Evolutionary conservation across 257 asterid genomes (phyloP).

Genomic region (Gentiana dahurica): DNA sequence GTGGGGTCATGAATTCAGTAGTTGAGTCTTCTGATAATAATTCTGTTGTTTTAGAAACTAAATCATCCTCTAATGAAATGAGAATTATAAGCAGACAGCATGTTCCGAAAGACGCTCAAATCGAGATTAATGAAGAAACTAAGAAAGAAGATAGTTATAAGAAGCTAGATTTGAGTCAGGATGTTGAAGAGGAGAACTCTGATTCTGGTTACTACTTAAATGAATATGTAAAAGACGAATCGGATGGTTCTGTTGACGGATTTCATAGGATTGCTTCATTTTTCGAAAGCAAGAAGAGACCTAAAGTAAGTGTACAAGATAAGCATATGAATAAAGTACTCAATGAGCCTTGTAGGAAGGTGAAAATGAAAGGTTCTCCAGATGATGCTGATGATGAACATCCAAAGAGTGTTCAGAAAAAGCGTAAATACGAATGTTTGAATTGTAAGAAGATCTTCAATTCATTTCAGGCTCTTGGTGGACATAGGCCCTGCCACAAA

Average conservation of each 20-base stretch:
- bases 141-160: constrained; percentile 16
- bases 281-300: constrained; percentile 19
- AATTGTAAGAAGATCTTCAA: constrained; percentile 74
- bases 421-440: constrained; percentile 68
- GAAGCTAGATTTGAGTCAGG: constrained; percentile 24
- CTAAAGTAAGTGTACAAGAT: constrained; percentile 14
- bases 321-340: constrained; percentile 21
- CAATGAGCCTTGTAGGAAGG: constrained; percentile 22
- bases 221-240: constrained; percentile 58
- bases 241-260: constrained; percentile 55
- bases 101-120: constrained; percentile 9
- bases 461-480: constrained; percentile 92
- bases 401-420: constrained; percentile 26
- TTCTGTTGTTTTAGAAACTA: constrained; percentile 66
- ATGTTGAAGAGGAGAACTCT: constrained; percentile 40
- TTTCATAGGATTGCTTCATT: constrained; percentile 15
- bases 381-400: constrained; percentile 24
- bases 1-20: constrained; percentile 52
- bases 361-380: constrained; percentile 17
- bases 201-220: constrained; percentile 90
- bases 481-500: constrained; percentile 91
- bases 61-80: constrained; percentile 66
- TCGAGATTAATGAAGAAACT: constrained; percentile 16
- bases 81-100: constrained; percentile 19
- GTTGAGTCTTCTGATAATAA: constrained; percentile 85